Evolutionary conservation across 2,329 filamentous ascomycete genomes (phyloP).

Genomic region (Diaporthe sp.): DNA sequence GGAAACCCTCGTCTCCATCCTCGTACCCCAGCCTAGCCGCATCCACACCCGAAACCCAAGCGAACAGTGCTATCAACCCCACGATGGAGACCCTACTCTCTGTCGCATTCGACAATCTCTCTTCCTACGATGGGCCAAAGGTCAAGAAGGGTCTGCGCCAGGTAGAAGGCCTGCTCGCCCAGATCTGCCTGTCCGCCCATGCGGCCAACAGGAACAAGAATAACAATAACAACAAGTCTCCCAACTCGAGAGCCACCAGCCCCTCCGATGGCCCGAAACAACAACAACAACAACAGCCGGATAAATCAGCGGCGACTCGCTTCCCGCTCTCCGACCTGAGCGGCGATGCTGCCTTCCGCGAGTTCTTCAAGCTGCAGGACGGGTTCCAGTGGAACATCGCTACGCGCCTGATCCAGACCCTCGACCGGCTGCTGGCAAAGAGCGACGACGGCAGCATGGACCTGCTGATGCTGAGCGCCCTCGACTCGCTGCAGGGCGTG

Average conservation of each 20-base stretch:
- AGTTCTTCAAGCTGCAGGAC: conserved; percentile 97
- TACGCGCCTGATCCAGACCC: conserved; percentile 84
- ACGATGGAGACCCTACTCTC: conserved; percentile 92
- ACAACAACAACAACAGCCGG: conserved; percentile 33
- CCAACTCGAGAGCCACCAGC: neutral
- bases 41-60: conserved; percentile 18
- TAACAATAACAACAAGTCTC: conserved; percentile 52
- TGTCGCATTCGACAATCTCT: conserved; percentile 95
- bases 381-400: conserved; percentile 99
- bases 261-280: conserved; percentile 6
- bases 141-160: conserved; percentile 94
- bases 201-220: conserved; percentile 48
- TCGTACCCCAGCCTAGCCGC: conserved; percentile 1
- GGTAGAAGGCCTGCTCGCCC: conserved; percentile 92
- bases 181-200: conserved; percentile 83
- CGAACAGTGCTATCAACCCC: conserved; percentile 3
- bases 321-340: conserved; percentile 72
- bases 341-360: conserved; percentile 88
- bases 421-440: conserved; percentile 88
- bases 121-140: conserved; percentile 89
- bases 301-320: neutral
- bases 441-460: conserved; percentile 87
- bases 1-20: neutral
- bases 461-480: conserved; percentile 85
- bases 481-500: conserved; percentile 90